These are phyloP conservation scores for Ogataea allantospora DNA, from an alignment of 805 yeast genomes.

Conservation along the genomic window DNA sequence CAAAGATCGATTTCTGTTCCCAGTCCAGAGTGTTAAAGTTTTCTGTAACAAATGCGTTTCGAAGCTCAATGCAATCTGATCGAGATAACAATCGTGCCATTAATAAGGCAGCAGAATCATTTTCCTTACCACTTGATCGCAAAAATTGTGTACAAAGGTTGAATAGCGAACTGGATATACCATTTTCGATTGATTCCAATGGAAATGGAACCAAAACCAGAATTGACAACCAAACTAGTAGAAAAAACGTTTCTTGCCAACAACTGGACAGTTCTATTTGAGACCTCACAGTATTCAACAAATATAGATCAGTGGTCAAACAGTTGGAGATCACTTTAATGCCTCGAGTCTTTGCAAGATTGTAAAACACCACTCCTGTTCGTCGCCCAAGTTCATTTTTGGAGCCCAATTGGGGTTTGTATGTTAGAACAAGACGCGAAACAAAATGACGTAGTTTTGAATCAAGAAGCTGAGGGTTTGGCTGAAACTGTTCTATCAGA, in stretches of 20 bases:
- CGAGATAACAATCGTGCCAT: conserved; percentile 55
- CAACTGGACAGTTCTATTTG: conserved; percentile 21
- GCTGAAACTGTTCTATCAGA: conserved; percentile 49
- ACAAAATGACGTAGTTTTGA: conserved; percentile 36
- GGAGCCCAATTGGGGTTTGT: conserved; percentile 12
- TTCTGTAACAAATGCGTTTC: conserved; percentile 26
- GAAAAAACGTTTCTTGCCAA: conserved; percentile 50
- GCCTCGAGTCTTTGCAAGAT: conserved; percentile 63
- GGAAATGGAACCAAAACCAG: conserved; percentile 74
- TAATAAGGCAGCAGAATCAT: conserved; percentile 50
- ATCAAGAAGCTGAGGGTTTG: conserved; percentile 53
- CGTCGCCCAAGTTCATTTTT: conserved; percentile 8
- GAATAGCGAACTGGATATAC: conserved; percentile 38
- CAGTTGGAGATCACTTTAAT: conserved; percentile 57
- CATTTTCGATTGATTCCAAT: conserved; percentile 38
- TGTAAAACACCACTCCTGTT: conserved; percentile 47
- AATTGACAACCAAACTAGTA: conserved; percentile 71
- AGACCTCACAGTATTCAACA: conserved; percentile 40
- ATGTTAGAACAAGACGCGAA: conserved; percentile 29
- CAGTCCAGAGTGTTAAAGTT: conserved; percentile 21
- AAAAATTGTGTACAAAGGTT: conserved; percentile 35
- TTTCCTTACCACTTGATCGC: conserved; percentile 53
- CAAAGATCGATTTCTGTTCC: conserved; percentile 14
- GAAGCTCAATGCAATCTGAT: conserved; percentile 36
- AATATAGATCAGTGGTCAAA: conserved; percentile 57